Evolutionary conservation across 2,329 filamentous ascomycete genomes (phyloP).

Genomic region (Teratosphaeria destructans): DNA sequence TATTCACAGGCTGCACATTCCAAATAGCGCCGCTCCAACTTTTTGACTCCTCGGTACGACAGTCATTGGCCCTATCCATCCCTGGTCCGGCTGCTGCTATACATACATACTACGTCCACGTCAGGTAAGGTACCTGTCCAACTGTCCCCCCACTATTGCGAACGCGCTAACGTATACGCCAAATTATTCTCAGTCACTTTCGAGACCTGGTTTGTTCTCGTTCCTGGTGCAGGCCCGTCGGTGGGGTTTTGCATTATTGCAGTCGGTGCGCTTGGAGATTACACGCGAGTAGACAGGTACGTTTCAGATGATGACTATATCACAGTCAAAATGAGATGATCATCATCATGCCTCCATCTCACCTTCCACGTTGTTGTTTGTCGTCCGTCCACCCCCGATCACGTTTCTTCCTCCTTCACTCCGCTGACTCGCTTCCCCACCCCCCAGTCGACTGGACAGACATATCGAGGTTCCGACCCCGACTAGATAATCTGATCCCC

Average conservation of each 20-base stretch:
- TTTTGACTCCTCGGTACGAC: not conserved
- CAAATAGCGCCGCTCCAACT: not conserved
- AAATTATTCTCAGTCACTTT: not conserved
- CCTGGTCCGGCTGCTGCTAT: not conserved
- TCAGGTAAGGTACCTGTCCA: not conserved
- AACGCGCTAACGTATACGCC: conserved; percentile 1
- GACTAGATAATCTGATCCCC: too few relatives aligned
- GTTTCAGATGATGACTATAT: conserved; percentile 2
- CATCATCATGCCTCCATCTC: not conserved
- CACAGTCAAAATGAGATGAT: conserved; percentile 1
- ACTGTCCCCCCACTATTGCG: not conserved
- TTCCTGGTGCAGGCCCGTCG: not conserved
- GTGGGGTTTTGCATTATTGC: not conserved
- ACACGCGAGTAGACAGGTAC: conserved; percentile 1
- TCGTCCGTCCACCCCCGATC: not conserved
- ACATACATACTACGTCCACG: not conserved
- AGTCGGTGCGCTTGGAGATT: not conserved
- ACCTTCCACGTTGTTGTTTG: not conserved
- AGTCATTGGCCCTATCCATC: not conserved
- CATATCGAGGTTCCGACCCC: not conserved
- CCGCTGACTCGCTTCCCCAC: not conserved
- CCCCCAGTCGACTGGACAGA: too few relatives aligned
- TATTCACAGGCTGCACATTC: not conserved
- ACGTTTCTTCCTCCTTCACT: not conserved
- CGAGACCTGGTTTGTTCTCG: not conserved